Evolutionary conservation across 345 rosid species (phyloP), one percentile per base, ranked within the genome.

Genomic region (Hevea brasiliensis): DNA sequence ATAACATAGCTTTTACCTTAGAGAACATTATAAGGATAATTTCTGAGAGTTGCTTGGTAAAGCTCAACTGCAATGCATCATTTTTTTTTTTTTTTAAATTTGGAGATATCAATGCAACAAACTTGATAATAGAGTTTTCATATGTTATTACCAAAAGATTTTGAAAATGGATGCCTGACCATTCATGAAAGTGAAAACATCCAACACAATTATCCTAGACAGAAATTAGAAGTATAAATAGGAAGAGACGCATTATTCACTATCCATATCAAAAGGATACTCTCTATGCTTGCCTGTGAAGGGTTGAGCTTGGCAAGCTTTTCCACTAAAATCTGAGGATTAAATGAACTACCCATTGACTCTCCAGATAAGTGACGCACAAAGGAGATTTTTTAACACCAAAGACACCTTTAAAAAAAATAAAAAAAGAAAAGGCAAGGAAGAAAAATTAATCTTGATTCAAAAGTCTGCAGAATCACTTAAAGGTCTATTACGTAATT

Each of bases 241-340:
- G 48, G 65, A 64, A n/a, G 8, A 64, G 42, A 63, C 65, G 24
- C 29, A 72, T 51, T 21, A 80, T 69, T 11, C 8, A 61, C 7
- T 62, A 61, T 37, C 41, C 14, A 68, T 59, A 69, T 68, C 15
- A 64, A 83, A 61, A 91, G 96, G 99, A 95, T 95, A 95, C 99
- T 95, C 83, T 95, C 99, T 65, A 95, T 95, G 93, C 99, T 92
- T 29, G 98, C 87, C 81, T 95, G 99, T 24, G 99, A 78, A 70
- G 51, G 88, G 82, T 92, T 92, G 80, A 95, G 99, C 87, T 92
- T 95, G 65, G 87, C 83, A 58, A 95, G 92, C 88, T 95, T 95
- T 55, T 95, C 99, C 70, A 89, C 87, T 72, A 95, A 84, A 67
- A 95, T 92, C 80, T 92, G 96, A 23, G 96, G 84, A 77, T 92